phyloP scores from a whole-genome alignment of 345 rosid genomes.

The Hibiscus trionum region DNA sequence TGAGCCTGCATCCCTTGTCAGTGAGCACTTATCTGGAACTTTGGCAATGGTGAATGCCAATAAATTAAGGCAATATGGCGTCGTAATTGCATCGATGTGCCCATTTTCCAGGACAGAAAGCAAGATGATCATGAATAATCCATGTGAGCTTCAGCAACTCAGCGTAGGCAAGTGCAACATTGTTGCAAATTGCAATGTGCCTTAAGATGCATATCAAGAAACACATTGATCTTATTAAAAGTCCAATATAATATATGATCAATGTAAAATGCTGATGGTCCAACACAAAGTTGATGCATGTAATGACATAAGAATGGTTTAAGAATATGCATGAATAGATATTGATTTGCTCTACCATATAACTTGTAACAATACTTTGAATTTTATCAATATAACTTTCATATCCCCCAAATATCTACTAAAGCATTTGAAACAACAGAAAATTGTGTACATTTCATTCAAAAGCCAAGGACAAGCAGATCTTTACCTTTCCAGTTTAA shows the following conservation, averaged over 20 bases:
- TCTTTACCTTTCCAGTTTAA: too few species aligned
- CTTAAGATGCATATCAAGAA: constrained; percentile 13
- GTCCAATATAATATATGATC: not conserved
- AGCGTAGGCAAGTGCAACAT: constrained; percentile 18
- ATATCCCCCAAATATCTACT: not conserved
- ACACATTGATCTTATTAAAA: constrained; percentile 21
- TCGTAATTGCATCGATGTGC: constrained; percentile 30
- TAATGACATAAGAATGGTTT: too few species aligned
- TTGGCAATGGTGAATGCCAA: constrained; percentile 28
- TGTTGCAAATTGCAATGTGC: constrained; percentile 20
- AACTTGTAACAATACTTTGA: not conserved
- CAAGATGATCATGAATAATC: constrained; percentile 32
- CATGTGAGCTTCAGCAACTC: constrained; percentile 39
- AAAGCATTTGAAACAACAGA: not conserved
- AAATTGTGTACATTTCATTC: not conserved
- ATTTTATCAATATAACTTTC: not conserved
- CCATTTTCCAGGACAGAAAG: constrained; percentile 38
- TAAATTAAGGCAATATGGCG: constrained; percentile 28
- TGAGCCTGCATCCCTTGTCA: constrained; percentile 18
- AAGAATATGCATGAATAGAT: not conserved
- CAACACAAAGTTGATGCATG: constrained; percentile 11
- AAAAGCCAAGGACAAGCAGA: not conserved
- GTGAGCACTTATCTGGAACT: constrained; percentile 20
- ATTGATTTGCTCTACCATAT: not conserved
- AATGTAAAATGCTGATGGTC: constrained; percentile 12